Conservation (phyloP, 495 filamentous ascomycete genomes). For the Trichoderma erinaceum region DNA sequence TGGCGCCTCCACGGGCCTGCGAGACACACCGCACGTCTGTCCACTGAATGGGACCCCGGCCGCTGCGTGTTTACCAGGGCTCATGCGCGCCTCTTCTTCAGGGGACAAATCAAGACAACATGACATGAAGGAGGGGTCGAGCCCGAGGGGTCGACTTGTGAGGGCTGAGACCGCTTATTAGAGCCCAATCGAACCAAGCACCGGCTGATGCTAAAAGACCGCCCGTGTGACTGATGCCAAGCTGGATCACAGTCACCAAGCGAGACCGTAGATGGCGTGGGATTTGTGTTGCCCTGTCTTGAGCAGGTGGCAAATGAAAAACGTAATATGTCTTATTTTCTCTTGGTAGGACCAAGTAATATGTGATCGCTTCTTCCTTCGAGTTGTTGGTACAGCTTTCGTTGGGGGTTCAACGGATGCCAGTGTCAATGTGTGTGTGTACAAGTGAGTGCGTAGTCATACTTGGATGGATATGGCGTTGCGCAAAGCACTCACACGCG, state of each 20-base stretch:
- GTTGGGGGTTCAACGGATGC: no score
- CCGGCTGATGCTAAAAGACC: neutral
- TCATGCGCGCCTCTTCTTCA: neutral
- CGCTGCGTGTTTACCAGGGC: neutral
- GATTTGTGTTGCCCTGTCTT: neutral
- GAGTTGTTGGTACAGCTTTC: neutral
- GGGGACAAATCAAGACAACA: neutral
- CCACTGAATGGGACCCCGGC: neutral
- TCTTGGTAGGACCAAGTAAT: neutral
- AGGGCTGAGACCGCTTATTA: neutral
- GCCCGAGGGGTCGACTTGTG: neutral
- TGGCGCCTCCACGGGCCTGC: neutral
- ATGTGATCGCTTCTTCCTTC: neutral
- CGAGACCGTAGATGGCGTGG: neutral
- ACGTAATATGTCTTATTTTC: neutral
- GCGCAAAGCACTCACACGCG: no score
- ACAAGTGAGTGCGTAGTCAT: no score
- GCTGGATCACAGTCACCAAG: neutral
- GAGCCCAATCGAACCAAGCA: conserved; percentile 1
- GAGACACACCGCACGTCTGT: neutral
- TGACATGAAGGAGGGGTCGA: neutral
- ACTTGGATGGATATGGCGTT: no score
- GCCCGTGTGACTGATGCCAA: conserved; percentile 6
- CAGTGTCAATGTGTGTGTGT: no score
- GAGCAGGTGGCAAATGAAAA: neutral